Base-by-base conservation (phyloP, 2,329 filamentous ascomycete genomes). In the Mycosphaerella sp. region DNA sequence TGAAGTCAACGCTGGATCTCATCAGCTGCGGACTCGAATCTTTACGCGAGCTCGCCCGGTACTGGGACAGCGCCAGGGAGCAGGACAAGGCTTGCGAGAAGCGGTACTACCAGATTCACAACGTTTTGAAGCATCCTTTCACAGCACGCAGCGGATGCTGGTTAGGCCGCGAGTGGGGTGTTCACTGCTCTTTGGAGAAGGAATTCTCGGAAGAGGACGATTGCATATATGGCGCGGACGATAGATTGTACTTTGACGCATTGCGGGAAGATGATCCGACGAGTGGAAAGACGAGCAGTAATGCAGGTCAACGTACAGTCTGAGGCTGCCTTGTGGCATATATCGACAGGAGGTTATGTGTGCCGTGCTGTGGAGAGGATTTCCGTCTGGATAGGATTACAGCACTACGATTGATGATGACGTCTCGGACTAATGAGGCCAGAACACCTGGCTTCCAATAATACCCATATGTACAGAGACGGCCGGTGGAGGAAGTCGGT, bases 51-150 rank as follows among this genome's bases (percentile, higher is more conserved):
- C 71, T 85, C 32, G 72, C 75, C 2, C 69, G 67, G 3, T 76
- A 79, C 57, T 87, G 84, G 84, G 75, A 78, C 37, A 79, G 78
- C 51, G 77, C 79, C 2, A 70, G 72, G 35, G 69, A 69, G 17
- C 75, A 84, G 47, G 71, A 73, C 12, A 71, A 74, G 27, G 70
- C 73, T 2, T 73, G 83, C 17, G 68, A 74, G 43, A 67, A 63
- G 32, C 73, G 78, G 2, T 60, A 77, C 40, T 71, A 73, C 10
- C 62, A 71, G 48, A 67, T 80, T 53, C 65, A 69, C 14, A 69
- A 72, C 7, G 62, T 72, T 27, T 58, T 58, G 60, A 65, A 60
- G 60, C 66, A 52, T 55, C 69, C 52, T 49, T 67, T 52, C 60
- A 66, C 57, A 66, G 70, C 53, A 55, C 68, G 17, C 61, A 71